Evolutionary conservation across 352 stramenopile genomes (phyloP), one percentile per base, ranked within the genome.

Genomic region (Pythium pyrilobum): DNA sequence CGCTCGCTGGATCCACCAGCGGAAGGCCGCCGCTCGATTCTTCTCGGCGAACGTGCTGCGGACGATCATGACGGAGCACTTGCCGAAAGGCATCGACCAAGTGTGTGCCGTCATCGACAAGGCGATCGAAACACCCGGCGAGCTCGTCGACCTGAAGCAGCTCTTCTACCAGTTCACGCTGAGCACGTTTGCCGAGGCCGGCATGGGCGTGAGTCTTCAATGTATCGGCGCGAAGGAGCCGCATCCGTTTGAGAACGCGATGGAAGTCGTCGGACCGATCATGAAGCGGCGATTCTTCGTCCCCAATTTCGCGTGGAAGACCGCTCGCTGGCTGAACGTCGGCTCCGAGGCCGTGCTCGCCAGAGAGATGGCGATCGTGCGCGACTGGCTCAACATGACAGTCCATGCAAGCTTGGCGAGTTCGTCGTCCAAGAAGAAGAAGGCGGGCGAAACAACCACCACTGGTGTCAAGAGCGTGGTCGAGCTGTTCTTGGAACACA

Each of bases 171-270:
- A 59, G 7, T 79, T 82, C 31, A 62, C 72, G 13, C 74, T 82
- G n/a, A 68, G 78, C 44, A 69, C 69, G 16, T 86, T 83, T 38
- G 62, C 67, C 0, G 68, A 82, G n/a, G 61, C 83, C 23, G 61
- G 57, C 5, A 67, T 85, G 21, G 74, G 71, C 3, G 40, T 81
- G 24, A 53, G 79, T 41, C 64, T 68, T 32, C 61, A 79, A 27
- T 64, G 63, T 4, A 55, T 81, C 13, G 64, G 69, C 37, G 52
- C 50, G 1, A 49, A 41, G 8, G 57, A 74, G 21, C 56, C 62
- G 34, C 65, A 73, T 15, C 39, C 61, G 38, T 89, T 88, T 36
- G 67, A 76, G 27, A n/a, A 71, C 11, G 71, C 72, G 4, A 61
- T 87, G 31, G 62, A 71, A 36, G 46, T 31, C 3, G 41, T 57